Evolutionary conservation across 768 basidiomycete species (phyloP), one percentile per base, ranked within the genome.

Genomic region (Trametes punicea): DNA sequence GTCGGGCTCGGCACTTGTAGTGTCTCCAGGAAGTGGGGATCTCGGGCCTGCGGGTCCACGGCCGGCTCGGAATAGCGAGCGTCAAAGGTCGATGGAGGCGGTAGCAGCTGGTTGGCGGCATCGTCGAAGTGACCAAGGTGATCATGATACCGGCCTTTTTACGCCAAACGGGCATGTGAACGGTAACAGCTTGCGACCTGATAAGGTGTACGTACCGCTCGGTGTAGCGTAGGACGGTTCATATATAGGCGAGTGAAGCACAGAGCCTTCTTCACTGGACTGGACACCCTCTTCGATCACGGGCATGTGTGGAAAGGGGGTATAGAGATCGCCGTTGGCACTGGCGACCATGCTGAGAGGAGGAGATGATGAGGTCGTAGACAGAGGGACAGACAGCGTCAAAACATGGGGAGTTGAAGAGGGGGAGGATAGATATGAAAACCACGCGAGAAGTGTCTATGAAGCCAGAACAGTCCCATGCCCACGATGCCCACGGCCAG

Each of bases 121-220:
- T 60, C 59, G 66, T 62, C 56, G 51, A 55, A 61, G 61, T 62
- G 64, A 44, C 60, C 64, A 57, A 67, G 64, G 57, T 77, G 78
- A 75, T 78, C 87, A 54, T 77, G 78, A 76, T 78, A 87, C 75
- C 85, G 87, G 83, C 82, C 87, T 88, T 86, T 81, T 76, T 84
- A 60, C 78, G 72, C 66, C 68, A 60, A 69, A 64, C 68, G 66
- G 67, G 62, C 60, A 65, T 60, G 56, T 57, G 51, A 66, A 55
- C 55, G 21, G 34, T 31, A 52, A 48, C 44, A 31, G 47, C 49
- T 34, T 39, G 45, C 68, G 71, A 72, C 67, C 66, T 71, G 73
- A 75, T 71, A 71, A 69, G 66, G 63, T 67, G 62, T 47, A 67
- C 71, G 56, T 64, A 73, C 71, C 62, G 54, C 68, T 64, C 62